Base-by-base conservation (phyloP, 352 stramenopile species). In the Pythium aphanidermatum region DNA sequence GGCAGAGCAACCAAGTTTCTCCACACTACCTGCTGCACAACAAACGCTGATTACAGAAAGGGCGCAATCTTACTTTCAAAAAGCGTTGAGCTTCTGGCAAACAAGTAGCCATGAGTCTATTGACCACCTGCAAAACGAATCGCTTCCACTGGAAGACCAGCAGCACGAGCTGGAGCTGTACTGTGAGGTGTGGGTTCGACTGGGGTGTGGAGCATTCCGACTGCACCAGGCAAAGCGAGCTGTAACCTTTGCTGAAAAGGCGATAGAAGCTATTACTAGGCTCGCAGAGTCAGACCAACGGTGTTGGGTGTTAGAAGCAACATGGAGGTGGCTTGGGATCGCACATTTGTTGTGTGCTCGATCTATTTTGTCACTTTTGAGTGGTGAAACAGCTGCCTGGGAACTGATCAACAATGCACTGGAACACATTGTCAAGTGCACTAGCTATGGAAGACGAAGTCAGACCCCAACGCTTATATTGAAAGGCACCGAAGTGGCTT, bases 261-360 rank as follows among this genome's bases (percentile, higher is more conserved):
- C 73, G 3, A 37, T 90, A 2, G 23, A 51, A 17, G 43, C 51
- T 0, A 28, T 83, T 43, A 57, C 51, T 51, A 41, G 40, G 7
- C 14, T 39, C 25, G 53, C 17, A 9, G 42, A 64, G 28, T n/a
- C 2, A 37, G 47, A 55, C 13, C 34, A 41, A 17, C 47, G 30
- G 37, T 65, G 55, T 4, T 62, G 53, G 63, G 26, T 69, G 31
- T 51, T 54, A 4, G 20, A 25, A 11, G 45, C 51, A 17, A 74
- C 67, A 0, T 86, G 70, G 70, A 76, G 72, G 26, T 95, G 78
- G 85, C 72, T 84, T 24, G 63, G 75, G 10, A 46, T 85, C 14
- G 77, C 76, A 28, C 72, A 92, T 36, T 46, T 78, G 6, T 52
- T 92, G 1, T 82, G 67, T 27, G 76, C 63, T 3, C 60, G 64